These are phyloP conservation scores for Bacterosira constricta DNA, from an alignment of 108 stramenopile genomes.

Conservation along the genomic window DNA sequence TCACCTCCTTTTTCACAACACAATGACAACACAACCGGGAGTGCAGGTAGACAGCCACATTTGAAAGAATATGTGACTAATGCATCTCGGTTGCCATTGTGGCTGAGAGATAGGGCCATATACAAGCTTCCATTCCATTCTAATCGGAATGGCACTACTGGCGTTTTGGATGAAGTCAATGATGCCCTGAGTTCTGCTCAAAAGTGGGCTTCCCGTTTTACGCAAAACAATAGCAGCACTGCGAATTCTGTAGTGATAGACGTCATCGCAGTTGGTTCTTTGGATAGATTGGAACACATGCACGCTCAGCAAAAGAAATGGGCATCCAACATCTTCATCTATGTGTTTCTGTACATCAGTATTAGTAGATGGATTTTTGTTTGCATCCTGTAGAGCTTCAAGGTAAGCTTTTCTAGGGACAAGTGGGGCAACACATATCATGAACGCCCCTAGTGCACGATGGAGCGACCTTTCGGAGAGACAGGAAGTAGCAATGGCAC, in stretches of 20 bases:
- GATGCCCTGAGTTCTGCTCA: no score
- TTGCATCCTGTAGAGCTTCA: conserved; percentile 5
- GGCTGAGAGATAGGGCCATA: no score
- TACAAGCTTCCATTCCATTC: no score
- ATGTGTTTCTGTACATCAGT: conserved; percentile 1
- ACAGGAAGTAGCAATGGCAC: conserved; percentile 60
- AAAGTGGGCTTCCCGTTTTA: no score
- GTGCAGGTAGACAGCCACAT: no score
- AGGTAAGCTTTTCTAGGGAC: conserved; percentile 78
- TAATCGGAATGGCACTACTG: no score
- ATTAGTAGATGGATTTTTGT: neutral
- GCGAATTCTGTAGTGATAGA: conserved; percentile 10
- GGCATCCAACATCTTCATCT: conserved; percentile 5
- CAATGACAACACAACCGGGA: no score
- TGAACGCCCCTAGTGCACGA: conserved; percentile 78
- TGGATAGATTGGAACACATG: neutral
- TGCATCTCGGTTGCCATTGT: no score
- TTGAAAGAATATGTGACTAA: no score
- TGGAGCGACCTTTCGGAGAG: conserved; percentile 57
- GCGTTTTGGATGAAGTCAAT: no score
- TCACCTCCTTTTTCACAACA: no score
- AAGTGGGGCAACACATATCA: conserved; percentile 85
- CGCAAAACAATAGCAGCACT: no score
- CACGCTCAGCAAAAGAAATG: conserved; percentile 1
- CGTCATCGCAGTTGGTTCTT: conserved; percentile 8